Base-by-base conservation (phyloP, 768 basidiomycete species). In the Rossbeevera mucosa region DNA sequence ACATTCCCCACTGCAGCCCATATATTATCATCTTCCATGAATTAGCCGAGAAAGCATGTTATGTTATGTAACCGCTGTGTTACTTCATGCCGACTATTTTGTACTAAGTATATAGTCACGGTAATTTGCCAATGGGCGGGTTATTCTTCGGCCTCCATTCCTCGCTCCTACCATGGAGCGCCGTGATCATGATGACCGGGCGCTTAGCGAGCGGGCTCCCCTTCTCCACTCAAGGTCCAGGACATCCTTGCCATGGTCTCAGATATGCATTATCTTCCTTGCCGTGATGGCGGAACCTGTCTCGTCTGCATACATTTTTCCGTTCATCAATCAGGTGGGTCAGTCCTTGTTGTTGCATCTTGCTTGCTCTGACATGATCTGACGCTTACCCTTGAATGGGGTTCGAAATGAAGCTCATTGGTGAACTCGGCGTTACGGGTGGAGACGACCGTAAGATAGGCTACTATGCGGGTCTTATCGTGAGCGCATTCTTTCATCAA, bases 381-480 rank as follows among this genome's bases (percentile, higher is more conserved):
- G 4, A 29, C 12, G 12, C 29, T 5, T 13, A 16, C 8, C n/a
- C 25, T 8, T 38, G 16, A 14, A 25, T 41, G 30, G 14, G 30
- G 14, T 31, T 31, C 31, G 31, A 51, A 21, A 44, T 48, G 5
- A 36, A 86, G 83, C 74, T 86, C 21, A 75, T 86, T 28, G 72
- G 77, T 22, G 83, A 83, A 55, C 71, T 85, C n/a, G 81, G 77
- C 30, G 72, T 86, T 25, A 84, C 81, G 6, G 79, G 79, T 20
- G 84, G 83, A 20, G 81, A 86, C 52, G 76, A 80, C 43, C 72
- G 74, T 46, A 82, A 81, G 68, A 80, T 84, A 4, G 85, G 85
- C 22, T 86, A 86, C 58, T 86, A 86, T 62, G 83, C 81, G 21
- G 84, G 82, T 28, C 58, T 86, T 22, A 63, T 69, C 43, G 81